Percentiles rank a stretch among this genome's conserved stretches.
Evolutionary conservation across 148 eudicot species (phyloP).

Genomic region (Mesembryanthemum crystallinum): DNA sequence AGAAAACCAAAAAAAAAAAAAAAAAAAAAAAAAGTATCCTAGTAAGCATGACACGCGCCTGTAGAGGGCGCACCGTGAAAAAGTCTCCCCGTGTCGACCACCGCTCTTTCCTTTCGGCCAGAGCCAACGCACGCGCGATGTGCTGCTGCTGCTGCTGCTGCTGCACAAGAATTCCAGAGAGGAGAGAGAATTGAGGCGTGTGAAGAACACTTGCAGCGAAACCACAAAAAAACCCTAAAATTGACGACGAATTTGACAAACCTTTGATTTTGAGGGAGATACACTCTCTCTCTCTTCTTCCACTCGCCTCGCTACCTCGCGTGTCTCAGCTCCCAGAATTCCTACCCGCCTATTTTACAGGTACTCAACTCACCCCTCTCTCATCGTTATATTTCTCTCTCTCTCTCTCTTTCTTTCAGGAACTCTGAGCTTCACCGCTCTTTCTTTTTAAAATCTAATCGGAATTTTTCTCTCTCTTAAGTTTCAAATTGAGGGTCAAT

Average conservation of each 20-base stretch:
- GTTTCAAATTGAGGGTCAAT: not conserved
- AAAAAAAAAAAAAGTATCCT: not conserved
- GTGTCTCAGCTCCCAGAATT: constrained; percentile 22
- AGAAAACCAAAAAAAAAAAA: not conserved
- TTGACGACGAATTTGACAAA: not conserved
- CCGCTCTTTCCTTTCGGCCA: too few species aligned
- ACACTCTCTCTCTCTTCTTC: constrained; percentile 1
- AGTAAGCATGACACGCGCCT: constrained; percentile 1
- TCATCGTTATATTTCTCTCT: constrained; percentile 4
- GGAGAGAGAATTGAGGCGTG: not conserved
- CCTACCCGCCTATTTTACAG: not conserved
- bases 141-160: too few species aligned
- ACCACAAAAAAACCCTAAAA: not conserved
- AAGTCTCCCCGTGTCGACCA: constrained; percentile 15
- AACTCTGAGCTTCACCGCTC: not conserved
- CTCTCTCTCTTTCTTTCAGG: not conserved
- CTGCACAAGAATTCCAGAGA: not conserved
- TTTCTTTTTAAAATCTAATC: not conserved
- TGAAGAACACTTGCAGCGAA: constrained; percentile 9
- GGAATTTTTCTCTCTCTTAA: not conserved
- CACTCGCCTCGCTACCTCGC: constrained; percentile 62
- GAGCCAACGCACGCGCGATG: too few species aligned
- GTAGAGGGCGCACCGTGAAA: not conserved
- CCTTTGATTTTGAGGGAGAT: not conserved
- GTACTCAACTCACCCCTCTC: not conserved